Percentiles rank a stretch among this genome's conserved stretches.
Evolutionary conservation across 1,139 yeast genomes (phyloP).

Genomic region (Protomyces pachydermus): DNA sequence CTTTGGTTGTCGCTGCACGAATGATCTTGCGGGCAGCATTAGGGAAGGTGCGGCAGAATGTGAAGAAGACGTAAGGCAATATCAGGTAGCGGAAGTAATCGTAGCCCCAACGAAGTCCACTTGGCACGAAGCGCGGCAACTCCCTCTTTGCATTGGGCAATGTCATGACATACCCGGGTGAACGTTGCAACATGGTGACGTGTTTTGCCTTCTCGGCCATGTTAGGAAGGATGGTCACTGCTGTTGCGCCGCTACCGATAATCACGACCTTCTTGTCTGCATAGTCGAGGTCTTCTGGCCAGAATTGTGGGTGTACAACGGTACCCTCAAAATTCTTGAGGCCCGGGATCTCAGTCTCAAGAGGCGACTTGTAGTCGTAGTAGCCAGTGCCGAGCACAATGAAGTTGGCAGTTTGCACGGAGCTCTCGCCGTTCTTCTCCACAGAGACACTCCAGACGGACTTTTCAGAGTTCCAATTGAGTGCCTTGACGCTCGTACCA

Average conservation of each 20-base stretch:
- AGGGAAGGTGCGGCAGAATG: conserved; percentile 38
- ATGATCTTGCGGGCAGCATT: conserved; percentile 44
- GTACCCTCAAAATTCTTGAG: conserved; percentile 43
- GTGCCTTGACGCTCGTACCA: conserved; percentile 32
- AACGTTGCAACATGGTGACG: conserved; percentile 46
- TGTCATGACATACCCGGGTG: conserved; percentile 45
- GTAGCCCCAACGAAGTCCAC: not conserved
- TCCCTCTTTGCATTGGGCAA: conserved; percentile 40
- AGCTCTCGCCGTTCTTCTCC: conserved; percentile 35
- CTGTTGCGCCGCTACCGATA: conserved; percentile 47
- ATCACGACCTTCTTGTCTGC: conserved; percentile 45
- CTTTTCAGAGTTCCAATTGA: conserved; percentile 38
- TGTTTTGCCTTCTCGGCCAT: conserved; percentile 46
- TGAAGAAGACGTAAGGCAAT: conserved; percentile 42
- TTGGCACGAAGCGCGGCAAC: conserved; percentile 35
- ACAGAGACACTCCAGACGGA: conserved; percentile 42
- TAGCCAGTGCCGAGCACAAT: conserved; percentile 46
- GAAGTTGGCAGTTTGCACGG: conserved; percentile 35
- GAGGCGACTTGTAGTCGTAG: conserved; percentile 34
- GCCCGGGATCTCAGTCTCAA: conserved; percentile 42
- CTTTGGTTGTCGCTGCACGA: conserved; percentile 10
- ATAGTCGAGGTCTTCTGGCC: conserved; percentile 43
- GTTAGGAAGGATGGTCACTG: conserved; percentile 48
- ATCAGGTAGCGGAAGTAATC: conserved; percentile 34
- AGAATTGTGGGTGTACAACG: conserved; percentile 44